Conservation (phyloP, 257 asterid genomes). For the Misopates orontium region DNA sequence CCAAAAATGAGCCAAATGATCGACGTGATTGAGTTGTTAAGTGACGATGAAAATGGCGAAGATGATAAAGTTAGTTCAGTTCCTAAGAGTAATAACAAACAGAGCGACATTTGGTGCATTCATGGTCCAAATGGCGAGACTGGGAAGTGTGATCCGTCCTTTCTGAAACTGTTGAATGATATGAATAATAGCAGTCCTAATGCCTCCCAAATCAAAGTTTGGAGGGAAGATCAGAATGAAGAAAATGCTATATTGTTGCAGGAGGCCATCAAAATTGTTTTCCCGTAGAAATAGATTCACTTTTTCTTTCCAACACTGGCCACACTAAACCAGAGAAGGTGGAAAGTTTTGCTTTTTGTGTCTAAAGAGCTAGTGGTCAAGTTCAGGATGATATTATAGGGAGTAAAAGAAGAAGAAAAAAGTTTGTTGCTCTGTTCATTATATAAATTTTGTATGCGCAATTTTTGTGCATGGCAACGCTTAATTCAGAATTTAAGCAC, state of each 20-base stretch:
- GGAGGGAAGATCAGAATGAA: constrained; percentile 45
- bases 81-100: constrained; percentile 18
- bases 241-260: constrained; percentile 37
- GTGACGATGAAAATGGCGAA: constrained; percentile 26
- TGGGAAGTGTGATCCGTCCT: constrained; percentile 24
- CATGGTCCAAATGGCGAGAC: constrained; percentile 32
- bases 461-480: too few relatives aligned
- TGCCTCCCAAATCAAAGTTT: constrained; percentile 39
- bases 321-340: neutral
- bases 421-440: too few relatives aligned
- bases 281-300: constrained; percentile 20
- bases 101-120: constrained; percentile 31
- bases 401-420: too few relatives aligned
- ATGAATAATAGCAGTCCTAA: constrained; percentile 18
- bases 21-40: constrained; percentile 24
- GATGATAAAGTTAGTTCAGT: neutral
- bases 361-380: too few relatives aligned
- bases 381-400: too few relatives aligned
- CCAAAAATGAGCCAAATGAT: constrained; percentile 16
- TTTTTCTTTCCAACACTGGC: too few relatives aligned
- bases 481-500: too few relatives aligned
- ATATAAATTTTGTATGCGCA: too few relatives aligned
- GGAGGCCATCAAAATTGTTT: constrained; percentile 36
- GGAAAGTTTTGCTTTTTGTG: neutral
- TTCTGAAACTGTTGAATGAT: constrained; percentile 38